Evolutionary conservation across 768 basidiomycete genomes (phyloP).

Genomic region (Hygrophoropsis aurantiaca): DNA sequence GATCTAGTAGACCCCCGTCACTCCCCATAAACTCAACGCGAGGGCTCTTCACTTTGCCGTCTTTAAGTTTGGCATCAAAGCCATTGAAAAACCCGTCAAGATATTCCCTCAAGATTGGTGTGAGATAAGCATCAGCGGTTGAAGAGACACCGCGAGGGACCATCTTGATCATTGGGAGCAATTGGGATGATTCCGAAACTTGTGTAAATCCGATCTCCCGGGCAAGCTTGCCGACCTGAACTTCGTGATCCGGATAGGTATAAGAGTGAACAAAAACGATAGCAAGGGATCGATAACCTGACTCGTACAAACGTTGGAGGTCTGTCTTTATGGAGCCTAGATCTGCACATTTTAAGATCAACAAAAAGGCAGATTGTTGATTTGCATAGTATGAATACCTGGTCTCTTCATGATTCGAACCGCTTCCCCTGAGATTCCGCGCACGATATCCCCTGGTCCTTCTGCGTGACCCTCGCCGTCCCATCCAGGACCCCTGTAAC

Average conservation of each 20-base stretch:
- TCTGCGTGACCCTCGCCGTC: constrained; percentile 70
- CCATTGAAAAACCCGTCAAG: constrained; percentile 90
- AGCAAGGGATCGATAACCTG: constrained; percentile 88
- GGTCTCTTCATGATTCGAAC: constrained; percentile 79
- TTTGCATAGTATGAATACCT: constrained; percentile 37
- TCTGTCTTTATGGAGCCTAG: constrained; percentile 51
- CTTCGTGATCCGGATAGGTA: constrained; percentile 87
- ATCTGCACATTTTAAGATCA: constrained; percentile 39
- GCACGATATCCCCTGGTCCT: constrained; percentile 77
- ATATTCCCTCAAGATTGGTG: constrained; percentile 81
- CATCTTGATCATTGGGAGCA: constrained; percentile 96
- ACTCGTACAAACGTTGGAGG: constrained; percentile 67
- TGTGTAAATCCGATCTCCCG: constrained; percentile 84
- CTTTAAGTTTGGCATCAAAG: constrained; percentile 74
- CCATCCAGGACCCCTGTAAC: constrained; percentile 78
- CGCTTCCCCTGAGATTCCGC: constrained; percentile 86
- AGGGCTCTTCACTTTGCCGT: constrained; percentile 56
- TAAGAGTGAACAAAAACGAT: constrained; percentile 92
- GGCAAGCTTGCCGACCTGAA: constrained; percentile 68
- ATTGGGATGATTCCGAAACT: constrained; percentile 81
- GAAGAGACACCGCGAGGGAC: constrained; percentile 90
- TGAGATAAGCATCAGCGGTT: constrained; percentile 94
- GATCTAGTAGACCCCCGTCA: constrained; percentile 83
- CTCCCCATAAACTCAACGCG: constrained; percentile 96
- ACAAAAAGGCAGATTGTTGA: background rate